phyloP scores from a whole-genome alignment of 2,329 filamentous ascomycete genomes.

The Cytospora chrysosperma region DNA sequence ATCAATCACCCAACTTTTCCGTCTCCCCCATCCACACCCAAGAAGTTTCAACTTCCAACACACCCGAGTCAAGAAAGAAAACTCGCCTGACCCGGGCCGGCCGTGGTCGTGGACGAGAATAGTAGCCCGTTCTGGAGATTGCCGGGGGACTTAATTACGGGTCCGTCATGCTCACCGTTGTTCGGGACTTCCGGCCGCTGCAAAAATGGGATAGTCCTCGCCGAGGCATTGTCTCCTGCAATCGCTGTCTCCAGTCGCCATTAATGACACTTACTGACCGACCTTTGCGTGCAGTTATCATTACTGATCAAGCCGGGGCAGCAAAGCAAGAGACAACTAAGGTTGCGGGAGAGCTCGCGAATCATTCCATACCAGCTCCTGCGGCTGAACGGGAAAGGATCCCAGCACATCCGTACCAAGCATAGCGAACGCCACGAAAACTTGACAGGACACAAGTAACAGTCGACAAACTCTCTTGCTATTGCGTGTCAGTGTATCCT shows the following conservation, averaged over 20 bases:
- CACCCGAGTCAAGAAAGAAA: not conserved
- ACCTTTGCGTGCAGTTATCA: not conserved
- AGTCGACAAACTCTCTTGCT: not conserved
- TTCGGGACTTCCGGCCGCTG: constrained; percentile 12
- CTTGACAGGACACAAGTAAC: not conserved
- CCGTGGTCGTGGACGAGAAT: constrained; percentile 1
- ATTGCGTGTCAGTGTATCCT: not conserved
- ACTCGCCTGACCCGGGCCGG: not conserved
- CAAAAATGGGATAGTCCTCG: not conserved
- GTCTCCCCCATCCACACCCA: not conserved
- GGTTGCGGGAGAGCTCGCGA: not conserved
- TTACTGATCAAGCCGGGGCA: not conserved
- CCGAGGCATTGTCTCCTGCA: not conserved
- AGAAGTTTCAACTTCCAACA: not conserved
- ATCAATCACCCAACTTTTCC: not conserved
- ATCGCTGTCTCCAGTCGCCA: not conserved
- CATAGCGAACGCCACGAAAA: not conserved
- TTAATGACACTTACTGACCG: not conserved
- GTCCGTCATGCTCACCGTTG: constrained; percentile 2
- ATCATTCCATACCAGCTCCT: not conserved
- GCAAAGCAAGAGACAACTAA: not conserved
- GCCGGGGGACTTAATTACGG: constrained; percentile 8
- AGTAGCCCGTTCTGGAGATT: constrained; percentile 14
- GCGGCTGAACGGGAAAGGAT: too few relatives aligned
- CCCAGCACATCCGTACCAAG: not conserved